A percentile compares a stretch with the other conserved stretches of the same genome.
These are phyloP conservation scores for Ganoderma resinaceum DNA, from an alignment of 1,284 basidiomycete genomes.

Conservation along the genomic window DNA sequence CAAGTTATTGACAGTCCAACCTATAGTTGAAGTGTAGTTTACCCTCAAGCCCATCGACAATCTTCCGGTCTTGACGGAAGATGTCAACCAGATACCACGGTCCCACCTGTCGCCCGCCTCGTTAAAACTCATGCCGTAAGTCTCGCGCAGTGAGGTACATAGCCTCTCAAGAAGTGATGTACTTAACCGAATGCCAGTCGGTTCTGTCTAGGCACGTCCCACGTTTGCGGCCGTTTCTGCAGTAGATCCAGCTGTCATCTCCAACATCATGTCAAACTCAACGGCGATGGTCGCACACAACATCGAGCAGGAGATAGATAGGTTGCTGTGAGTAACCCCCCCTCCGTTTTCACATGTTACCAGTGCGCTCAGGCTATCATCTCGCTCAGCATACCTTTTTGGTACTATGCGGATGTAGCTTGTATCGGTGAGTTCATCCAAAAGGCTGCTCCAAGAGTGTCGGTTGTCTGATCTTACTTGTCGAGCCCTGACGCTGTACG, in stretches of 20 bases:
- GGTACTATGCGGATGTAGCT: background rate
- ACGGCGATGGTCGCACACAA: background rate
- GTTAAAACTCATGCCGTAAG: too few species aligned
- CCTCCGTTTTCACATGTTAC: background rate
- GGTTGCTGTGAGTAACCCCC: background rate
- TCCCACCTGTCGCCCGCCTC: too few species aligned
- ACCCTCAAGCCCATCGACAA: too few species aligned
- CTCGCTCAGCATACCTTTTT: background rate
- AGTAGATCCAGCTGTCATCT: background rate
- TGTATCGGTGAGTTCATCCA: background rate
- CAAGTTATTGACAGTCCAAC: too few species aligned
- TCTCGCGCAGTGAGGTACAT: too few species aligned
- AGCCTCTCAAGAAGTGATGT: too few species aligned
- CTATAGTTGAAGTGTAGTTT: too few species aligned
- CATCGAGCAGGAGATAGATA: too few species aligned
- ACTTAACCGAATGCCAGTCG: too few species aligned
- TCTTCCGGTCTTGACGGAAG: too few species aligned
- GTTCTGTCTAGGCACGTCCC: background rate
- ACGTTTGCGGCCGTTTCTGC: background rate
- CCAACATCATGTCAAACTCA: background rate
- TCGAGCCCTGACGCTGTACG: constrained; percentile 21
- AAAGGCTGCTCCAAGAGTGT: too few species aligned
- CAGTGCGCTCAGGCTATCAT: background rate
- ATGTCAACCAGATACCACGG: too few species aligned
- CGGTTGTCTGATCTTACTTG: background rate